Percentiles rank a stretch among this genome's conserved stretches.
phyloP scores from a whole-genome alignment of 2,329 filamentous ascomycete genomes.

The Chaetomiaceae sp. region DNA sequence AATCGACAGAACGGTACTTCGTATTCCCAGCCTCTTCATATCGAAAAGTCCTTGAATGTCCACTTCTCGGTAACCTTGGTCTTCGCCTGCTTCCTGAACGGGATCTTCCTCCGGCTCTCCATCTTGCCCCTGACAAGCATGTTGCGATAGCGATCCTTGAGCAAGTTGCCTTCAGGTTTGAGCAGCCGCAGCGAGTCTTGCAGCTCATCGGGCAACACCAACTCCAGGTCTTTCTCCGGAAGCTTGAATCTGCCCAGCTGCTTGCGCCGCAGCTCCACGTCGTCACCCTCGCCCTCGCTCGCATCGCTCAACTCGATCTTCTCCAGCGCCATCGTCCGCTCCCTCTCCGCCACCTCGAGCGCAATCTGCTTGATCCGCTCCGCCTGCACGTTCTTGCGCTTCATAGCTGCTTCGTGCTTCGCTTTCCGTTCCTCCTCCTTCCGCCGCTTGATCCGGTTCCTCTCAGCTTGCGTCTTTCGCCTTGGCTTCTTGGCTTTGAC shows the following conservation, averaged over 20 bases:
- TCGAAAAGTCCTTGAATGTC: constrained; percentile 85
- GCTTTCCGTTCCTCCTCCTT: constrained; percentile 78
- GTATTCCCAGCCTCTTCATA: background rate
- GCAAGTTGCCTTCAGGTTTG: constrained; percentile 91
- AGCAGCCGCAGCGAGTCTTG: constrained; percentile 74
- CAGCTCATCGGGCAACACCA: constrained; percentile 77
- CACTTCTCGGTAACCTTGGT: constrained; percentile 88
- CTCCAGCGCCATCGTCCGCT: constrained; percentile 42
- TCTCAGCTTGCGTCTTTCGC: constrained; percentile 78
- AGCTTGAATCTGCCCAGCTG: constrained; percentile 68
- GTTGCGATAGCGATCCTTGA: constrained; percentile 87
- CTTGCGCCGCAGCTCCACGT: constrained; percentile 60
- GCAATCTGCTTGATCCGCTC: constrained; percentile 66
- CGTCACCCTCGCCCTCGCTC: constrained; percentile 51
- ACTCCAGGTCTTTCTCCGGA: constrained; percentile 72
- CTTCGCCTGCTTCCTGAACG: constrained; percentile 77
- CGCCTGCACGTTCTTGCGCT: constrained; percentile 65
- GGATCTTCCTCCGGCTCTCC: constrained; percentile 71
- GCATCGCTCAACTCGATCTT: constrained; percentile 41
- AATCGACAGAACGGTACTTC: background rate
- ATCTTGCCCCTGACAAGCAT: constrained; percentile 84
- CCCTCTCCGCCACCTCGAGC: constrained; percentile 53
- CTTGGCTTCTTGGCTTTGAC: constrained; percentile 67
- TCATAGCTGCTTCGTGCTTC: constrained; percentile 70
- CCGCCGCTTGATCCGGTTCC: constrained; percentile 80